Evolutionary conservation across 192 early-diverging fungal species (phyloP).

Genomic region (Coemansia sp.): DNA sequence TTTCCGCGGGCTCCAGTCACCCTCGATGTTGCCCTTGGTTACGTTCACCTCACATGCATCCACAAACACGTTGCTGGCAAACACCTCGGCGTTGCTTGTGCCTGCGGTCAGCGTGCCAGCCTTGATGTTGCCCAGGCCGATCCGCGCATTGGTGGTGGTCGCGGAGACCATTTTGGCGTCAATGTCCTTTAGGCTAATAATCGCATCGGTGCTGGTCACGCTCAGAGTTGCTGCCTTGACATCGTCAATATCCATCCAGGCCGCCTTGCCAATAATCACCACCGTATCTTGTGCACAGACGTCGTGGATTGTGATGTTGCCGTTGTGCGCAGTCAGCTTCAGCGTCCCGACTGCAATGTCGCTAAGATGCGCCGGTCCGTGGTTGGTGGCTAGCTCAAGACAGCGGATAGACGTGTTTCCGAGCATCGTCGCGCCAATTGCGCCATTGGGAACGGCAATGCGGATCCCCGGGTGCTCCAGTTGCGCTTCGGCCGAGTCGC

Average conservation of each 20-base stretch:
- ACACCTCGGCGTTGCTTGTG: slow-evolving; percentile 35
- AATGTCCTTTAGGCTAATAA: slow-evolving; percentile 50
- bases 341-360: slow-evolving; percentile 31
- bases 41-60: slow-evolving; percentile 24
- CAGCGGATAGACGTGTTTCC: slow-evolving; percentile 27
- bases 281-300: slow-evolving; percentile 16
- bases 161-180: slow-evolving; percentile 21
- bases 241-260: slow-evolving; percentile 54
- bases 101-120: slow-evolving; percentile 26
- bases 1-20: slow-evolving; percentile 33
- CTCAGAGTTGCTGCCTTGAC: slow-evolving; percentile 13
- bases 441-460: slow-evolving; percentile 31
- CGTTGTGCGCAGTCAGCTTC: slow-evolving; percentile 37
- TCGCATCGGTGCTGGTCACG: slow-evolving; percentile 40
- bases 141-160: slow-evolving; percentile 38
- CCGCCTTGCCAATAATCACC: slow-evolving; percentile 29
- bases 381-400: slow-evolving; percentile 30
- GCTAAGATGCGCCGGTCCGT: slow-evolving; percentile 48
- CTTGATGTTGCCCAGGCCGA: slow-evolving; percentile 45
- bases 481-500: neutral
- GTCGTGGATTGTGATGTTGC: slow-evolving; percentile 49
- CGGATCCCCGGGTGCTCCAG: slow-evolving; percentile 42
- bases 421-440: slow-evolving; percentile 42
- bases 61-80: slow-evolving; percentile 21
- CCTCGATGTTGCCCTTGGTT: slow-evolving; percentile 37